phyloP scores from a whole-genome alignment of 1,284 basidiomycete genomes.

The Apiotrichum brassicae region DNA sequence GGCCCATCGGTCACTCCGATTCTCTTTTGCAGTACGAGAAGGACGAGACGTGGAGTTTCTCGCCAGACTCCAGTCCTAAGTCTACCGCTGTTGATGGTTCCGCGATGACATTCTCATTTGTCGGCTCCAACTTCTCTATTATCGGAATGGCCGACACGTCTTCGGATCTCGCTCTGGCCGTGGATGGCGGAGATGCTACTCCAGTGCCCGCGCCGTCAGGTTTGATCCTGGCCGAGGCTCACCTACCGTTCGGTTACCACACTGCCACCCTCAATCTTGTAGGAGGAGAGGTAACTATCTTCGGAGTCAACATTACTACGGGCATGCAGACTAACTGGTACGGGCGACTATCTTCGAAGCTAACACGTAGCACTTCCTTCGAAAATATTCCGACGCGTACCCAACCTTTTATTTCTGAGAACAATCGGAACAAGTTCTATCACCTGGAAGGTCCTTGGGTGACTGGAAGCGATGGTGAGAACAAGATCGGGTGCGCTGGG shows the following conservation, averaged over 20 bases:
- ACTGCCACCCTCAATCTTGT: not conserved
- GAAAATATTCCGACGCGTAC: not conserved
- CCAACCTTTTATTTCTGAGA: not conserved
- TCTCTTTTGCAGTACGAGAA: too few relatives aligned
- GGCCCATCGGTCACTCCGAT: too few relatives aligned
- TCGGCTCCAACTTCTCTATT: too few relatives aligned
- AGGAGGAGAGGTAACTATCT: not conserved
- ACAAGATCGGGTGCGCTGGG: not conserved
- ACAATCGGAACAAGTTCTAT: not conserved
- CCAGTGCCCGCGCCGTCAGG: not conserved
- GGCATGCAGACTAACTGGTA: not conserved
- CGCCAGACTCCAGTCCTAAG: too few relatives aligned
- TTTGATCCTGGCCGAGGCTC: not conserved
- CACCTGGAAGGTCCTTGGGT: not conserved
- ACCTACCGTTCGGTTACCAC: not conserved
- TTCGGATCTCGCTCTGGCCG: not conserved
- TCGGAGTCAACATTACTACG: not conserved
- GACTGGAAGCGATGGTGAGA: not conserved
- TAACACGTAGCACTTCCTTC: not conserved
- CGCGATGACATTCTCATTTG: too few relatives aligned
- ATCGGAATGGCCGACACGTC: not conserved
- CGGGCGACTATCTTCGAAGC: too few relatives aligned
- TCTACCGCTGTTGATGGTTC: too few relatives aligned
- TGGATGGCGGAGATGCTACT: not conserved
- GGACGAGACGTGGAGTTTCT: too few relatives aligned